phyloP scores from a whole-genome alignment of 139 green algal genomes.

The Tetradesmus lagerheimii region DNA sequence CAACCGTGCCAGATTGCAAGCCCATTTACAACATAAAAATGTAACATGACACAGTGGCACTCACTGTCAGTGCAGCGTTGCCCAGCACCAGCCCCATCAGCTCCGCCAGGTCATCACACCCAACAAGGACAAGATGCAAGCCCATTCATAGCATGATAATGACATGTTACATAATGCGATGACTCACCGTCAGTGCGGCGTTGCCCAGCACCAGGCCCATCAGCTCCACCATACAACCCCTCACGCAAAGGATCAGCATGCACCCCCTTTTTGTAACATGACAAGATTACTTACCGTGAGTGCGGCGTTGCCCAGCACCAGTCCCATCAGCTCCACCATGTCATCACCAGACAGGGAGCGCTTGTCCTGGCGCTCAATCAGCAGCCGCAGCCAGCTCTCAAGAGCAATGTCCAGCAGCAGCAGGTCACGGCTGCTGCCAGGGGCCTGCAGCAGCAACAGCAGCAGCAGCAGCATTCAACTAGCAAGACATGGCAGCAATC shows the following conservation, averaged over 20 bases:
- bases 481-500: too few species aligned
- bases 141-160: too few species aligned
- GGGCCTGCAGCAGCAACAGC: conserved; percentile 8
- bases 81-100: conserved; percentile 74
- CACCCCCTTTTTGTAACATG: too few species aligned
- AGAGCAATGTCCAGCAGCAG: conserved; percentile 94
- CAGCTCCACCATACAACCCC: too few species aligned
- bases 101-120: conserved; percentile 75
- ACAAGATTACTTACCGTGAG: conserved; percentile 48
- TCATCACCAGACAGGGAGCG: conserved; percentile 64
- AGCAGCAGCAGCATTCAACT: neutral
- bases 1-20: too few species aligned
- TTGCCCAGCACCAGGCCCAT: too few species aligned
- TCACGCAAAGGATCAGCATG: too few species aligned
- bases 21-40: too few species aligned
- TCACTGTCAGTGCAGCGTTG: too few species aligned
- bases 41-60: too few species aligned
- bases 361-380: conserved; percentile 78
- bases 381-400: conserved; percentile 87
- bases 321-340: conserved; percentile 63
- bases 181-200: conserved; percentile 52
- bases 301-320: conserved; percentile 77
- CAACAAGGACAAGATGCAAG: too few species aligned
- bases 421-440: conserved; percentile 79
- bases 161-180: too few species aligned